Evolutionary conservation across 164 flowering plant genomes (phyloP).

Genomic region (Nymphaea colorata): DNA sequence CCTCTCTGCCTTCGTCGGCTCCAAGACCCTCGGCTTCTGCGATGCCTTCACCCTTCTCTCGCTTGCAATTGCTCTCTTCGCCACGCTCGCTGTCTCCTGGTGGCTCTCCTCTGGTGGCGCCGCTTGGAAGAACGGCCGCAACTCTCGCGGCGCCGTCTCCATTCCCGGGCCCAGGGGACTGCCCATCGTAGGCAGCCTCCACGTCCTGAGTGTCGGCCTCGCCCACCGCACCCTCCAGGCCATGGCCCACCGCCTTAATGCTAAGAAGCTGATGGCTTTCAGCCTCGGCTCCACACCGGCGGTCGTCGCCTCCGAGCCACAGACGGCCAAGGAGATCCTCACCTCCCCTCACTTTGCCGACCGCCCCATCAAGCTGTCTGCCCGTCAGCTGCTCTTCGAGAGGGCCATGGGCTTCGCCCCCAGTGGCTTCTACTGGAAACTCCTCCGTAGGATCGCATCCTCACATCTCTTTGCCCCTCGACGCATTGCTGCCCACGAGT

Average conservation of each 20-base stretch:
- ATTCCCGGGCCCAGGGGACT: slow-evolving; percentile 59
- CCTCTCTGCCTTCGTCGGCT: slow-evolving; percentile 40
- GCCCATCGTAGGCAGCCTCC: slow-evolving; percentile 48
- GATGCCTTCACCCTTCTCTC: slow-evolving; percentile 19
- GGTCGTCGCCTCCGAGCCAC: slow-evolving; percentile 48
- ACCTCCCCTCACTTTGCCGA: slow-evolving; percentile 50
- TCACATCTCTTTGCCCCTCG: slow-evolving; percentile 49
- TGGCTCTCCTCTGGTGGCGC: slow-evolving; percentile 38
- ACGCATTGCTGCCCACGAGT: slow-evolving; percentile 33
- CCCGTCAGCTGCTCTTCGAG: slow-evolving; percentile 46
- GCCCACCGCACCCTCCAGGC: slow-evolving; percentile 49
- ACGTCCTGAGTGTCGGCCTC: slow-evolving; percentile 30
- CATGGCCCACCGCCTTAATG: slow-evolving; percentile 19
- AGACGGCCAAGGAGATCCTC: slow-evolving; percentile 46
- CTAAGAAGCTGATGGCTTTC: slow-evolving; percentile 57
- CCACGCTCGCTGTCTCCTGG: slow-evolving; percentile 30
- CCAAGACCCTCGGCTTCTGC: slow-evolving; percentile 8
- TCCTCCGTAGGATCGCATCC: slow-evolving; percentile 46
- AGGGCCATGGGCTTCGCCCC: slow-evolving; percentile 86
- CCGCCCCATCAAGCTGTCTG: slow-evolving; percentile 70
- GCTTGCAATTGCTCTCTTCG: slow-evolving; percentile 8
- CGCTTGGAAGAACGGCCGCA: slow-evolving; percentile 57
- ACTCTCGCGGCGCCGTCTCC: slow-evolving; percentile 19
- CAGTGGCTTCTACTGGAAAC: slow-evolving; percentile 60
- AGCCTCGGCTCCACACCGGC: slow-evolving; percentile 51